Conservation (phyloP, 2,329 filamentous ascomycete genomes). For the Trichoderma sp. region DNA sequence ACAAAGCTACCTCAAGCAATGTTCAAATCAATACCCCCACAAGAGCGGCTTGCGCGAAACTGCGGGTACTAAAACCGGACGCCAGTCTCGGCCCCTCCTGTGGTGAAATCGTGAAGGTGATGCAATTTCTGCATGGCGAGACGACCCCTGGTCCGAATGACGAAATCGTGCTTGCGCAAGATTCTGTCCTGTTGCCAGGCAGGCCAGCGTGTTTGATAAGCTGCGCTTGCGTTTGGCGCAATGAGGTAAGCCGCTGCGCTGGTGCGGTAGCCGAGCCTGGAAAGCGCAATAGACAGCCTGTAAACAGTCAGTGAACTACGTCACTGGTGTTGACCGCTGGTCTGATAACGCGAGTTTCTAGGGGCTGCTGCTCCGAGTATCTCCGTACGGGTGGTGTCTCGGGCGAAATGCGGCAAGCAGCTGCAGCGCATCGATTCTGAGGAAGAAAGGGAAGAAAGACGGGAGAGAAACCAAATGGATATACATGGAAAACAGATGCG, state of each 20-base stretch:
- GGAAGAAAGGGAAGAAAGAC: neutral
- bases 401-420: conserved; percentile 3
- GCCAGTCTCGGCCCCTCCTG: conserved; percentile 21
- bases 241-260: conserved; percentile 2
- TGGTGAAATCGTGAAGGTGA: conserved; percentile 9
- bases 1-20: neutral
- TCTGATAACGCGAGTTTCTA: conserved; percentile 15
- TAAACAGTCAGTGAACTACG: neutral
- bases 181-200: conserved; percentile 21
- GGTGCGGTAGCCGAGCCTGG: neutral
- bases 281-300: neutral
- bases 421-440: neutral
- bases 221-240: neutral
- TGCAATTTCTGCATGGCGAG: conserved; percentile 13
- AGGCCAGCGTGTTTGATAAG: conserved; percentile 1
- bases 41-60: neutral
- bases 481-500: neutral
- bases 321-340: conserved; percentile 22
- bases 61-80: neutral
- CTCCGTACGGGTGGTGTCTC: conserved; percentile 1
- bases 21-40: neutral
- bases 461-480: neutral
- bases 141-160: conserved; percentile 5
- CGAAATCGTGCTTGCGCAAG: conserved; percentile 21
- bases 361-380: neutral